Evolutionary conservation across 1,139 yeast genomes (phyloP).

Genomic region (Kodamaea sp.): DNA sequence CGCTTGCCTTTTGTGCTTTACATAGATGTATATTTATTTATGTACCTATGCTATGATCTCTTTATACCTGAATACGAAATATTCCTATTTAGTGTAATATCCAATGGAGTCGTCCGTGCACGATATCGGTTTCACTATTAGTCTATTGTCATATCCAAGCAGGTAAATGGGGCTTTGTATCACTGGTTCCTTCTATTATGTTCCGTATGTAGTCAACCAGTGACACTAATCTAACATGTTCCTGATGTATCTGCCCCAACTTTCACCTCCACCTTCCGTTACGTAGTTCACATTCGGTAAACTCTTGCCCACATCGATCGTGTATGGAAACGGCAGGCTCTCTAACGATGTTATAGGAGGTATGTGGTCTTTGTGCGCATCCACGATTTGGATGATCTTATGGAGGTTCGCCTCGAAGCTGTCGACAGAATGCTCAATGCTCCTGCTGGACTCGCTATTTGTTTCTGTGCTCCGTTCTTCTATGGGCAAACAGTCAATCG

Average conservation of each 20-base stretch:
- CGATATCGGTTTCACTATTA: no score
- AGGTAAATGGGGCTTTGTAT: no score
- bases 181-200: no score
- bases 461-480: slow-evolving; percentile 6
- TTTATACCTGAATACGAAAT: no score
- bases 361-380: slow-evolving; percentile 61
- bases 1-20: no score
- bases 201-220: no score
- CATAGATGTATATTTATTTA: no score
- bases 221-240: slow-evolving; percentile 44
- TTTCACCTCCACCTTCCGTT: slow-evolving; percentile 25
- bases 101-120: no score
- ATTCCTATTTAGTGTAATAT: no score
- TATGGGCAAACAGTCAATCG: slow-evolving; percentile 36
- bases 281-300: slow-evolving; percentile 7
- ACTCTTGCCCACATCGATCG: slow-evolving; percentile 28
- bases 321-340: slow-evolving; percentile 66
- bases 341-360: slow-evolving; percentile 75
- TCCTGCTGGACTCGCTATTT: slow-evolving; percentile 7
- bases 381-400: slow-evolving; percentile 52
- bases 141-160: no score
- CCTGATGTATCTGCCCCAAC: slow-evolving; percentile 54
- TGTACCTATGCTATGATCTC: no score
- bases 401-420: slow-evolving; percentile 47
- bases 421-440: slow-evolving; percentile 27